Evolutionary conservation across 1,284 basidiomycete species (phyloP), one percentile per base, ranked within the genome.

Genomic region (Ceratobasidium papillatum): DNA sequence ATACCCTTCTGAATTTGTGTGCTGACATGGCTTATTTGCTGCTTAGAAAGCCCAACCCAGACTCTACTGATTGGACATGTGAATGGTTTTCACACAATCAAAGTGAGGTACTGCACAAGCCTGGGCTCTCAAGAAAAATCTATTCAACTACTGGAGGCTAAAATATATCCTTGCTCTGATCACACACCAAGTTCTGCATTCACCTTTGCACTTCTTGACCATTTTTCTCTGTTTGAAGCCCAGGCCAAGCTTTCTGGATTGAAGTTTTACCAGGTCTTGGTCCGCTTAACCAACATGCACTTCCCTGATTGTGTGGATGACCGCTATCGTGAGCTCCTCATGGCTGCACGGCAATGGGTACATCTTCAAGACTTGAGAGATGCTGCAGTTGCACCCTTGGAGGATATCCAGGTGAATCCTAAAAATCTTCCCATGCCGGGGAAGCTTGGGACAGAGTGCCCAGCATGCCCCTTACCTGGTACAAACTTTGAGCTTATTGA

Each of bases 81-180:
- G 3, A 58, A 56, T 43, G 66, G 66, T 11, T 69, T 69, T n/a
- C 34, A 27, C 12, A 1, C 11, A 1, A 9, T 56, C 17, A 25
- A 11, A 3, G 66, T 69, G 1, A 38, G 19, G 7, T 69, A 69
- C 25, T 58, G 66, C 32, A 32, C 52, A 1, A 14, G 25, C 22
- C n/a, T 41, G 7, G 38, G 36, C 7, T 25, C 51, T 25, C 3
- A n/a, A 19, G 27, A 36, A 8, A 19, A 32, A 5, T 25, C 52
- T 14, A 22, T 43, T 36, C 54, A 58, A 38, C 25, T 69, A 2
- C 66, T 69, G 2, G 34, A 3, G 22, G 66, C 36, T 45, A 38
- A 52, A 9, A 22, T 69, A 17, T 58, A 56, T 34, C 66, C 66
- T 30, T 69, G 66, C 38, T 25, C 36, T 52, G 17, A 69, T 30